Percentiles rank a stretch among this genome's conserved stretches.
phyloP scores from a whole-genome alignment of 129 eudicot genomes.

The Silybum marianum region DNA sequence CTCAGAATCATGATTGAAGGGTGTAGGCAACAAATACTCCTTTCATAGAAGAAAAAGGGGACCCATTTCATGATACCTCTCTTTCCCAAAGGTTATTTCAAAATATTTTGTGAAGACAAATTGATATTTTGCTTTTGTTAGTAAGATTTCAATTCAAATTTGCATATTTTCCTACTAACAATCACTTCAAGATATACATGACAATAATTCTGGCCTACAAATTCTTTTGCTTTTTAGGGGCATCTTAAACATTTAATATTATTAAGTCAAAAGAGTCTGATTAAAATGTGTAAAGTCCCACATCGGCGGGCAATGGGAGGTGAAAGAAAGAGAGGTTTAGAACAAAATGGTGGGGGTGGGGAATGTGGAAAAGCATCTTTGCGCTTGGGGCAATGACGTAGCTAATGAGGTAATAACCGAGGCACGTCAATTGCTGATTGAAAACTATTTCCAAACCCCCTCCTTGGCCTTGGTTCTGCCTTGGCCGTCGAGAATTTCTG shows the following conservation, averaged over 20 bases:
- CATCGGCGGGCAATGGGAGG: background rate
- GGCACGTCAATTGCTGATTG: slow-evolving; percentile 80
- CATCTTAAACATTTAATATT: background rate
- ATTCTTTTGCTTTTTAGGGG: background rate
- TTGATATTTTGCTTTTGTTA: no score
- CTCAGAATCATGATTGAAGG: background rate
- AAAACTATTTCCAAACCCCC: slow-evolving; percentile 66
- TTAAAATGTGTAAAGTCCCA: background rate
- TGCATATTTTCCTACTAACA: no score
- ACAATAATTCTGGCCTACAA: background rate
- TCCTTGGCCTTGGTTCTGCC: slow-evolving; percentile 35
- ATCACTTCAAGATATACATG: no score
- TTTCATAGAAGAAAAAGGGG: background rate
- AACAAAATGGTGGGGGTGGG: background rate
- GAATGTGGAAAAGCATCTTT: slow-evolving; percentile 20
- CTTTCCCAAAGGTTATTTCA: background rate
- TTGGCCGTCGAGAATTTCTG: slow-evolving; percentile 42
- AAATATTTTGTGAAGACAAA: background rate
- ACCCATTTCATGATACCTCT: background rate
- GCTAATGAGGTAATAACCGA: slow-evolving; percentile 69
- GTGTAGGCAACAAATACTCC: background rate
- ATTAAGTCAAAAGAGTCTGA: background rate
- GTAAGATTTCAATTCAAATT: no score
- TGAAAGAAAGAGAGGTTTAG: background rate
- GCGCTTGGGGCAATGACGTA: slow-evolving; percentile 78